phyloP scores from a whole-genome alignment of 2,329 filamentous ascomycete genomes.

The Fusarium protoensiforme region DNA sequence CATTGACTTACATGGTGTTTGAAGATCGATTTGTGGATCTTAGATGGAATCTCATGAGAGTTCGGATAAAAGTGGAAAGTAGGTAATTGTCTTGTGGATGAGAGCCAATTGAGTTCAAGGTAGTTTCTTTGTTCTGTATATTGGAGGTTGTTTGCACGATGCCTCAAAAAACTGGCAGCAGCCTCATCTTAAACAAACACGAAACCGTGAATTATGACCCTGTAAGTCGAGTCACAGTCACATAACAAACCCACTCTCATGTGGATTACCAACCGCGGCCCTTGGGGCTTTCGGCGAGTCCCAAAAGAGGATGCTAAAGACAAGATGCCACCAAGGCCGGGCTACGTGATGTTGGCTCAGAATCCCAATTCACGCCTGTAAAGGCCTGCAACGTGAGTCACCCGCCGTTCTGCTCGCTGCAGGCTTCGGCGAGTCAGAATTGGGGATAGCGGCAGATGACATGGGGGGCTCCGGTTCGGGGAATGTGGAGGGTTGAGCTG shows the following conservation, averaged over 20 bases:
- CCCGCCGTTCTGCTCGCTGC: slow-evolving; percentile 1
- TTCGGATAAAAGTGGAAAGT: background rate
- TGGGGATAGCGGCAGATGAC: slow-evolving; percentile 25
- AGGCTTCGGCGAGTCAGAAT: slow-evolving; percentile 35
- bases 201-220: background rate
- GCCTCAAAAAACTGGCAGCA: background rate
- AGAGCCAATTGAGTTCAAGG: background rate
- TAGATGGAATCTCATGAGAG: background rate
- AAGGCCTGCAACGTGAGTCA: slow-evolving; percentile 32
- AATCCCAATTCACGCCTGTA: background rate
- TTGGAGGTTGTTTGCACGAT: slow-evolving; percentile 4
- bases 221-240: slow-evolving; percentile 7
- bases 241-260: background rate
- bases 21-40: background rate
- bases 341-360: background rate
- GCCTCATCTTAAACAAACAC: slow-evolving; percentile 25
- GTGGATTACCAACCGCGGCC: slow-evolving; percentile 5
- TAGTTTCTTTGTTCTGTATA: background rate
- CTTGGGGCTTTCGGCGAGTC: background rate
- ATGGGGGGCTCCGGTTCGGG: background rate
- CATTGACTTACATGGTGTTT: slow-evolving; percentile 32
- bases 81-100: background rate
- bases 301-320: slow-evolving; percentile 2
- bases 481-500: background rate
- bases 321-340: background rate